Evolutionary conservation across 768 basidiomycete genomes (phyloP), one percentile per base, ranked within the genome.

Genomic region (Mrakia frigida): DNA sequence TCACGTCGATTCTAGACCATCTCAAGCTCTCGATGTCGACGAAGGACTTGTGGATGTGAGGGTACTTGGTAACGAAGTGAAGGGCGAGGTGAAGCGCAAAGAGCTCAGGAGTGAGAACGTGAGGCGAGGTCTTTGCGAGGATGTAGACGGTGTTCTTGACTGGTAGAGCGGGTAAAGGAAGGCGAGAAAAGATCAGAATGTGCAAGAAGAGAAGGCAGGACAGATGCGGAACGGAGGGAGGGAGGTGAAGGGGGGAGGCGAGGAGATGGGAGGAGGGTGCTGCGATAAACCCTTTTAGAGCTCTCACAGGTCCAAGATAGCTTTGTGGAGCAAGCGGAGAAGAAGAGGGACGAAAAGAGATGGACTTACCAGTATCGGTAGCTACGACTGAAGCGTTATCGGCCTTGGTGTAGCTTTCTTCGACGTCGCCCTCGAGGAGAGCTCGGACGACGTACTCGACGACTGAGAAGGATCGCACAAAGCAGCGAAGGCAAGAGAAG

Each of bases 381-480:
- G 95, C 90, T 2, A 98, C 93, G 14, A 97, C 87, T 14, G 90
- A 88, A 11, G 87, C 87, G 84, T 98, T 98, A 81, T 98, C 93
- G 0, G 92, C 93, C 79, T 92, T 79, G 5, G 92, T 96, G 83
- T 91, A 98, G 5, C 80, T 81, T 0, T 84, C 84, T n/a, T 88
- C 88, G 80, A 96, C 89, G 70, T 90, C 88, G 4, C 95, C 95
- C 82, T 97, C 93, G 14, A 98, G 84, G 73, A 96, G 85, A 3
- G 88, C 87, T 10, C 88, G 86, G 33, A 95, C 91, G 78, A 89
- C 90, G 84, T 95, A 95, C 83, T 96, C 94, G 74, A 73, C 61
- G 39, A 78, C 73, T 74, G 67, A 11, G 9, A 28, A 4, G 16
- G 21, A 63, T 31, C 23, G 59, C 46, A 71, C 35, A 65, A 60